Conservation (phyloP, 306 rosid genomes). For the Mucuna pruriens region DNA sequence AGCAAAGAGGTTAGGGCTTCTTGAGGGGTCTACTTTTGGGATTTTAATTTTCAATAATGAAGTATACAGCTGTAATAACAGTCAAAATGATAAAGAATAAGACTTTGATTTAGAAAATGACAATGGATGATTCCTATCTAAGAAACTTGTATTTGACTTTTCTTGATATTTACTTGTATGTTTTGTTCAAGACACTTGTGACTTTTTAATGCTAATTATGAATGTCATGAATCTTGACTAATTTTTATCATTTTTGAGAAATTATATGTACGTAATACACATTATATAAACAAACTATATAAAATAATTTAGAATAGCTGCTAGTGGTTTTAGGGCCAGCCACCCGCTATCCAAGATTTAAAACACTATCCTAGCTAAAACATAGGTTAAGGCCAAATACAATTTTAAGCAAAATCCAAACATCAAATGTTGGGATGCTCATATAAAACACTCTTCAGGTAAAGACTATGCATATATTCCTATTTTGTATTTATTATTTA, state of each 20-base stretch:
- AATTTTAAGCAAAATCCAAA: background rate
- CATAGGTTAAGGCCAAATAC: background rate
- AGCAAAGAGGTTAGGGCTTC: background rate
- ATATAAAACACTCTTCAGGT: background rate
- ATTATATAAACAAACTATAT: too few species aligned
- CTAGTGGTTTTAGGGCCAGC: background rate
- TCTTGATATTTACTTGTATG: background rate
- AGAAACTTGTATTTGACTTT: background rate
- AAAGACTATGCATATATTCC: background rate
- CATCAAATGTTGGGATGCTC: background rate
- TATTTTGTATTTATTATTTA: slow-evolving; percentile 9
- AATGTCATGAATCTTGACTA: background rate
- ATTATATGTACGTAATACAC: too few species aligned
- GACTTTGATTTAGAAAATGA: background rate
- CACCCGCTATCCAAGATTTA: background rate
- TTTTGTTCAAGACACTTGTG: background rate
- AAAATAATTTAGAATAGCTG: background rate
- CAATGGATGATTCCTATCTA: background rate
- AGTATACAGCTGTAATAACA: background rate
- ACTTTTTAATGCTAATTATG: background rate
- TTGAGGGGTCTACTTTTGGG: background rate
- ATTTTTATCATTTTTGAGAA: background rate
- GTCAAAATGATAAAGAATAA: background rate
- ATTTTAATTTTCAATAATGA: background rate
- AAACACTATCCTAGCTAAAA: background rate